Conservation (phyloP, 2,329 filamentous ascomycete genomes). For the Fusarium napiforme region DNA sequence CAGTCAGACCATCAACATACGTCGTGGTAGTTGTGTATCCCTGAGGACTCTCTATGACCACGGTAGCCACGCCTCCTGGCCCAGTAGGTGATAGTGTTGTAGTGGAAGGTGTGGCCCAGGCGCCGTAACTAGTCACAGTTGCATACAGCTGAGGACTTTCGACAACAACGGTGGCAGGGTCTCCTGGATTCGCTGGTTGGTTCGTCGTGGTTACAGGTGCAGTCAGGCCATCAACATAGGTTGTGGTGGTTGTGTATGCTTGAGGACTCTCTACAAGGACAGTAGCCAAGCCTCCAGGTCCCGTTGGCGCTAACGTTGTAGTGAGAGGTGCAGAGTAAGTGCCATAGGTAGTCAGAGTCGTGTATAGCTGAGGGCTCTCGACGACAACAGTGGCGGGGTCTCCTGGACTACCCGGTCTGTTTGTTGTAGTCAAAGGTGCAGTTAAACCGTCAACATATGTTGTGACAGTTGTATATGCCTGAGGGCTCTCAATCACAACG, state of each 20-base stretch:
- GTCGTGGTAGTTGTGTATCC: background rate
- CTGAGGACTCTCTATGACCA: background rate
- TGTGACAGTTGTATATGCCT: background rate
- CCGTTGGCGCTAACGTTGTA: no score
- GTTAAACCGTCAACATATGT: background rate
- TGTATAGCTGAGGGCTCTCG: background rate
- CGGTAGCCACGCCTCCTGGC: background rate
- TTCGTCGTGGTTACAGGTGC: background rate
- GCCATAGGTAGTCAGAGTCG: no score
- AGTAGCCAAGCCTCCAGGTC: background rate
- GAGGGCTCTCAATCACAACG: background rate
- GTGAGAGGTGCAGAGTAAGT: no score
- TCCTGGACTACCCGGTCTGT: background rate
- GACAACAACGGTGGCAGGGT: background rate
- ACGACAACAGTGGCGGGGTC: background rate
- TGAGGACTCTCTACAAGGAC: accelerated
- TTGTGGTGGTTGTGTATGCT: background rate
- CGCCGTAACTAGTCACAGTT: no score
- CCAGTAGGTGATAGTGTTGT: background rate
- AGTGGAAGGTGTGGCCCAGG: background rate
- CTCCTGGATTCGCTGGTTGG: background rate
- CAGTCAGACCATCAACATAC: background rate
- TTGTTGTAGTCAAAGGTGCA: accelerated
- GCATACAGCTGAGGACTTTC: background rate
- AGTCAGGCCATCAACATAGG: background rate